phyloP scores from a whole-genome alignment of 192 early-diverging fungal species.

The Funneliformis geosporum region DNA sequence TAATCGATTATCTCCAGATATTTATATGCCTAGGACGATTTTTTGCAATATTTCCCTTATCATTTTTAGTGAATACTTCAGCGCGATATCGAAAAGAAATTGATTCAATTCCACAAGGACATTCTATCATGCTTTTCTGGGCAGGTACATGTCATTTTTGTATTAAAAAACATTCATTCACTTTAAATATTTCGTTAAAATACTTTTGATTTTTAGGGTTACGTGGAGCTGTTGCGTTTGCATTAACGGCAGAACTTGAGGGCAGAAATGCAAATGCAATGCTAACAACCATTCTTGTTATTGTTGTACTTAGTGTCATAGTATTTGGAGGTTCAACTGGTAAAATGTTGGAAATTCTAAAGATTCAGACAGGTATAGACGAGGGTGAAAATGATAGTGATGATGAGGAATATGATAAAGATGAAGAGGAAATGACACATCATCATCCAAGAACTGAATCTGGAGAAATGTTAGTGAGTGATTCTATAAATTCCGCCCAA shows the following conservation, averaged over 20 bases:
- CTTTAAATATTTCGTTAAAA: neutral
- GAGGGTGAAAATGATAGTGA: conserved; percentile 51
- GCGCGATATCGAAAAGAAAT: conserved; percentile 55
- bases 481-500: too few species aligned
- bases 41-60: conserved; percentile 81
- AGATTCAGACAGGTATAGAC: conserved; percentile 73
- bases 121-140: conserved; percentile 97
- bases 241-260: conserved; percentile 79
- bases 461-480: conserved; percentile 33
- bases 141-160: conserved; percentile 16
- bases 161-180: neutral
- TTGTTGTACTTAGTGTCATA: conserved; percentile 89
- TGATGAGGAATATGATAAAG: conserved; percentile 44
- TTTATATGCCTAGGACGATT: conserved; percentile 88
- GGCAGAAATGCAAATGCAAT: conserved; percentile 70
- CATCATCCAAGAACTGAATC: conserved; percentile 34
- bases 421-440: conserved; percentile 13
- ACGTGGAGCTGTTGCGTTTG: conserved; percentile 96
- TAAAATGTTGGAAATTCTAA: conserved; percentile 72
- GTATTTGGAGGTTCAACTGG: conserved; percentile 91
- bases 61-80: conserved; percentile 76
- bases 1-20: conserved; percentile 41
- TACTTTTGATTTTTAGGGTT: conserved; percentile 42
- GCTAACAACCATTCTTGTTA: conserved; percentile 86
- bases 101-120: conserved; percentile 56